Conservation (phyloP, 306 rosid genomes). For the Gastrolobium villosum region DNA sequence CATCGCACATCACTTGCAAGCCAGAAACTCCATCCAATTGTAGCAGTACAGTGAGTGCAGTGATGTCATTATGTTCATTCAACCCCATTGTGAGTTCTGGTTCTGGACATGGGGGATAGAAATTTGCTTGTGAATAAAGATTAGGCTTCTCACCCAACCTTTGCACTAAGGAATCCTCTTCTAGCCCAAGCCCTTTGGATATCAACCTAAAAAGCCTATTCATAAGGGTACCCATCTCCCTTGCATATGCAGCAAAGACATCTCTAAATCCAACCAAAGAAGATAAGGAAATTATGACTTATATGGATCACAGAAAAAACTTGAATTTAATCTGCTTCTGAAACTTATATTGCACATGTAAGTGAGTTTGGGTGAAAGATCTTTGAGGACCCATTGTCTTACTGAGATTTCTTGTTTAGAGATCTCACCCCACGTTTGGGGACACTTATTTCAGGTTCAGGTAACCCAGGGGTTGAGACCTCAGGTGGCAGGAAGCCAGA, state of each 20-base stretch:
- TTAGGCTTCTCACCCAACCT: conserved; percentile 31
- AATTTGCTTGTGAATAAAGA: conserved; percentile 34
- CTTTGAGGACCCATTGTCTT: too few species aligned
- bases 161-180: conserved; percentile 9
- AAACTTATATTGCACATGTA: too few species aligned
- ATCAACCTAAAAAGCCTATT: conserved; percentile 35
- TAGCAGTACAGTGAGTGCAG: conserved; percentile 13
- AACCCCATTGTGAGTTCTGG: conserved; percentile 42
- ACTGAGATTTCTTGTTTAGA: too few species aligned
- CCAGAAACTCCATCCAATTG: conserved; percentile 40
- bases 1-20: conserved; percentile 28
- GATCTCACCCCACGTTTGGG: too few species aligned
- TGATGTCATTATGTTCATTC: conserved; percentile 32
- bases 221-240: conserved; percentile 15
- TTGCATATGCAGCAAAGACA: conserved; percentile 38
- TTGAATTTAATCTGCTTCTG: neutral
- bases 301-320: neutral
- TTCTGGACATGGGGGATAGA: conserved; percentile 43
- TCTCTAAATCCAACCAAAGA: neutral
- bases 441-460: too few species aligned
- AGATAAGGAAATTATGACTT: neutral
- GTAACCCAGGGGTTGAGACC: too few species aligned
- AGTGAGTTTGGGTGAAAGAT: too few species aligned
- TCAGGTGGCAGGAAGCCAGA: too few species aligned
- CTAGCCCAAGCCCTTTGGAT: conserved; percentile 43